These are phyloP conservation scores for Saccharomycopsis capsularis DNA, from an alignment of 805 yeast genomes.

Conservation along the genomic window DNA sequence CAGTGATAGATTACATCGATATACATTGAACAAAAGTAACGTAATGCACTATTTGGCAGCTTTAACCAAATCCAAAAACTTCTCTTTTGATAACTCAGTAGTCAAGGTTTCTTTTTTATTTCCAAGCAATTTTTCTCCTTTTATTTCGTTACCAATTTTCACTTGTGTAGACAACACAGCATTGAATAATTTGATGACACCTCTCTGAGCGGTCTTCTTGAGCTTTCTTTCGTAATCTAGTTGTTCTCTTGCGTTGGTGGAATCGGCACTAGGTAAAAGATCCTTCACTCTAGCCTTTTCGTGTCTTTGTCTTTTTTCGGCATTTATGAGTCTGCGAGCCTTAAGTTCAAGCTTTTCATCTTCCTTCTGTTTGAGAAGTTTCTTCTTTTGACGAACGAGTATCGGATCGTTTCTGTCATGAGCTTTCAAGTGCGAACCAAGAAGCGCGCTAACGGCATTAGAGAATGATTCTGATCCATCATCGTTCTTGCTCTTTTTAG, in stretches of 20 bases:
- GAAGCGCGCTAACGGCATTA: slow-evolving; percentile 72
- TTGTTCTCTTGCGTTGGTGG: slow-evolving; percentile 42
- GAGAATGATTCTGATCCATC: slow-evolving; percentile 79
- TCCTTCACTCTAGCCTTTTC: slow-evolving; percentile 64
- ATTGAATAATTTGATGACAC: slow-evolving; percentile 78
- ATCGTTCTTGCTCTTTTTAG: slow-evolving; percentile 49
- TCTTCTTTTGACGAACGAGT: slow-evolving; percentile 71
- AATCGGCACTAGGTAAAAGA: slow-evolving; percentile 45
- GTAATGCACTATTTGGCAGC: slow-evolving; percentile 42
- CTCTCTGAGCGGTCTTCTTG: slow-evolving; percentile 79
- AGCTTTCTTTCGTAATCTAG: slow-evolving; percentile 62
- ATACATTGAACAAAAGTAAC: not conserved
- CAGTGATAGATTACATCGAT: no score
- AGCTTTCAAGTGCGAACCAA: slow-evolving; percentile 81
- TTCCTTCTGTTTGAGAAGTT: slow-evolving; percentile 63
- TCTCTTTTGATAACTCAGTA: slow-evolving; percentile 81
- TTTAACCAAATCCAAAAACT: slow-evolving; percentile 79
- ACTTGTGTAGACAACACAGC: slow-evolving; percentile 78
- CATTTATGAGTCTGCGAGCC: slow-evolving; percentile 62
- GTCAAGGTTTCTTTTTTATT: slow-evolving; percentile 52
- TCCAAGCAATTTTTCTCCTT: slow-evolving; percentile 32
- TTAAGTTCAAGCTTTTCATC: slow-evolving; percentile 75
- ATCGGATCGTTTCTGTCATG: slow-evolving; percentile 87
- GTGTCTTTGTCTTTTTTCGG: slow-evolving; percentile 62
- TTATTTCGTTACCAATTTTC: slow-evolving; percentile 33